These are phyloP conservation scores for Calonectria pauciramosa DNA, from an alignment of 2,329 filamentous ascomycete genomes.

Conservation along the genomic window DNA sequence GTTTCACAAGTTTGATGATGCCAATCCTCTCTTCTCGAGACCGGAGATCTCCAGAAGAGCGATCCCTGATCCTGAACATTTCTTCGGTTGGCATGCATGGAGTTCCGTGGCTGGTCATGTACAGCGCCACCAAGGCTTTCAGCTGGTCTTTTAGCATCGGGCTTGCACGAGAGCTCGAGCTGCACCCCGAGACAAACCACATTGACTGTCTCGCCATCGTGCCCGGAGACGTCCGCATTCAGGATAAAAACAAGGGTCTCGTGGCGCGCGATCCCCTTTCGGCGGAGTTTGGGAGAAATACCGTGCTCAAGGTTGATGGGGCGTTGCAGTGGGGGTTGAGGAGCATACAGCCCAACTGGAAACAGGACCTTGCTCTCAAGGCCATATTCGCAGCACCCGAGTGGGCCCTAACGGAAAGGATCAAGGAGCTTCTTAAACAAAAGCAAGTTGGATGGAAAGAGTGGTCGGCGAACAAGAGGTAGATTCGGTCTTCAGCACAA, in stretches of 20 bases:
- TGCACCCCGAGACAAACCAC: neutral
- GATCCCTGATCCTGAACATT: neutral
- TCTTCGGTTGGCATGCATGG: neutral
- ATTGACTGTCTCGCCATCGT: neutral
- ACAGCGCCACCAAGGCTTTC: slow-evolving; percentile 10
- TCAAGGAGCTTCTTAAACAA: neutral
- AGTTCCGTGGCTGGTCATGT: slow-evolving; percentile 6
- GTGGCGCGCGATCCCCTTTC: neutral
- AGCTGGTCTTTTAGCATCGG: neutral
- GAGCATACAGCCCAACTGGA: neutral
- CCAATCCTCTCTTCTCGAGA: neutral
- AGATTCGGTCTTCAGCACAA: neutral
- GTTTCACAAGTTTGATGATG: neutral
- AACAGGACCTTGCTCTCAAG: neutral
- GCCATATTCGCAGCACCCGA: neutral
- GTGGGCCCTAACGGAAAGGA: neutral
- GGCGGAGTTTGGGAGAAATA: neutral
- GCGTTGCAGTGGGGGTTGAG: neutral
- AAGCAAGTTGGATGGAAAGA: neutral
- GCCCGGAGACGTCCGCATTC: neutral
- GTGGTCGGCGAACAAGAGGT: neutral
- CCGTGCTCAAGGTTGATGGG: neutral
- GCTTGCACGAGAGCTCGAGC: neutral
- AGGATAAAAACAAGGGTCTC: neutral
- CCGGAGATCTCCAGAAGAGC: neutral